Conservation (phyloP, 2,329 filamentous ascomycete genomes). For the Lecanicillium sp. region DNA sequence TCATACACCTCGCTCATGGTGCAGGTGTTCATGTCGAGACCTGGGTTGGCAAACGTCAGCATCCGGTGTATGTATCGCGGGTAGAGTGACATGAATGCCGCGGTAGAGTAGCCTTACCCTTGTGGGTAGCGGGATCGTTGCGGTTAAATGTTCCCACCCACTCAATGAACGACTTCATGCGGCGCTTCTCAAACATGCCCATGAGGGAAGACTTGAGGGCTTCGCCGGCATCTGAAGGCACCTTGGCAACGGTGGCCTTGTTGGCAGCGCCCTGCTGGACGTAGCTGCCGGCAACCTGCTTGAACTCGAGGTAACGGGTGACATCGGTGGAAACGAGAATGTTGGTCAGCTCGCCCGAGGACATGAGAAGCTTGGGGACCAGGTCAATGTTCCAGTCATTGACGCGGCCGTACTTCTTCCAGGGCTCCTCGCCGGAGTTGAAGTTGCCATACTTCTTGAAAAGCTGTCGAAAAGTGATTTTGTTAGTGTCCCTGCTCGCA, state of each 20-base stretch:
- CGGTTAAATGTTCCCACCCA: constrained; percentile 84
- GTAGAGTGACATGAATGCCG: no score
- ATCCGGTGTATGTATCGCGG: no score
- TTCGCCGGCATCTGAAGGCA: constrained; percentile 86
- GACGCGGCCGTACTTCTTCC: constrained; percentile 93
- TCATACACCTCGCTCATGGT: constrained; percentile 99
- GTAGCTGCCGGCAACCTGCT: constrained; percentile 90
- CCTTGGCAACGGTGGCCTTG: constrained; percentile 92
- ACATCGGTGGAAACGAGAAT: constrained; percentile 95
- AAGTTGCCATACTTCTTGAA: constrained; percentile 96
- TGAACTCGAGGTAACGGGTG: constrained; percentile 83
- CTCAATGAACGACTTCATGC: constrained; percentile 93
- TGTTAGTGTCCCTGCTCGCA: constrained; percentile 1
- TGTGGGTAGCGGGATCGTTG: constrained; percentile 79
- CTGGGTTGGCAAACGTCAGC: no score
- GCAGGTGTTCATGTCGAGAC: constrained; percentile 68
- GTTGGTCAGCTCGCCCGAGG: constrained; percentile 95
- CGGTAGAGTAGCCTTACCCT: constrained; percentile 51
- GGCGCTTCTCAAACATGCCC: constrained; percentile 95
- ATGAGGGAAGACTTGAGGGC: constrained; percentile 88
- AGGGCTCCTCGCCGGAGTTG: constrained; percentile 72
- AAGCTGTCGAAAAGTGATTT: constrained; percentile 47
- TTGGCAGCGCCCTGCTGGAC: constrained; percentile 80
- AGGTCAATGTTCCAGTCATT: constrained; percentile 99
- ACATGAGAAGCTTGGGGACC: constrained; percentile 97